These are phyloP conservation scores for Pinus tabuliformis DNA, from an alignment of 75 land plant genomes.

Conservation along the genomic window DNA sequence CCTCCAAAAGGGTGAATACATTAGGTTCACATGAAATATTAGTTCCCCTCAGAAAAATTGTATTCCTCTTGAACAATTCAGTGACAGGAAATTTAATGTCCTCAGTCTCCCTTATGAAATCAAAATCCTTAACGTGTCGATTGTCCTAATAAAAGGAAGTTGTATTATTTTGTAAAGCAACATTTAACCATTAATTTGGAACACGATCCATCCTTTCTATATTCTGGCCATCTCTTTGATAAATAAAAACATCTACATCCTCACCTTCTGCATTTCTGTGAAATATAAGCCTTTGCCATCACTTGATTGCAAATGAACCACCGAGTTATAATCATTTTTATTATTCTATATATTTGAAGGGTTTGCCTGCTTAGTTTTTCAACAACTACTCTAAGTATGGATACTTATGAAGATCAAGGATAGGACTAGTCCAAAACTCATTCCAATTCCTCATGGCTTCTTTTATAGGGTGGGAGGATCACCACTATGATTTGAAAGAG, in stretches of 20 bases:
- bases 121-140: neutral
- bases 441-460: too few species aligned
- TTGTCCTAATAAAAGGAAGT: constrained; percentile 3
- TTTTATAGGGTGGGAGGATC: too few species aligned
- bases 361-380: too few species aligned
- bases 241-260: constrained; percentile 19
- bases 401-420: too few species aligned
- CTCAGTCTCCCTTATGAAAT: neutral
- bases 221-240: constrained; percentile 23
- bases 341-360: too few species aligned
- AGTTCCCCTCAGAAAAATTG: neutral
- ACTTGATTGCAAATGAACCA: too few species aligned
- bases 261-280: constrained; percentile 23
- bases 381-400: too few species aligned
- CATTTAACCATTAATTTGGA: constrained; percentile 16
- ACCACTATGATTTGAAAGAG: too few species aligned
- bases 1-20: neutral
- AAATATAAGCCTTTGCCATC: too few species aligned
- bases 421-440: too few species aligned
- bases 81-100: neutral
- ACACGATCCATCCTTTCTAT: constrained; percentile 18
- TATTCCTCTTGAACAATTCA: neutral
- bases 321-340: too few species aligned
- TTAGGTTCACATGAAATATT: neutral
- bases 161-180: constrained; percentile 13